phyloP scores from a whole-genome alignment of 163 green algal species.

The Botryococcus braunii region DNA sequence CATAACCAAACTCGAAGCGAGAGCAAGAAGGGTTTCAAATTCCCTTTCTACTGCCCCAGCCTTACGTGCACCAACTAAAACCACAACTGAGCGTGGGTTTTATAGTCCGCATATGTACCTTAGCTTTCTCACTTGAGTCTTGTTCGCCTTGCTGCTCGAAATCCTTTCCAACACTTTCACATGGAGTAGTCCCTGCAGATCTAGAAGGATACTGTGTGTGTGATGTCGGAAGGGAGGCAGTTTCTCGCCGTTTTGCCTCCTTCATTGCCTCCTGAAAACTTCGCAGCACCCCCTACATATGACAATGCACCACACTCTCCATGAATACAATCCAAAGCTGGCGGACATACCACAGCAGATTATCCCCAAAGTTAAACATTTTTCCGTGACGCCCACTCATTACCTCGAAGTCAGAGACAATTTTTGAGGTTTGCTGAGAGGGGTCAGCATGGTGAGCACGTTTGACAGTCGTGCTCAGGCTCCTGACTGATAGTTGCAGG shows the following conservation, averaged over 20 bases:
- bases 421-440: constrained; percentile 27
- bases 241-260: constrained; percentile 47
- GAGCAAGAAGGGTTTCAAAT: too few species aligned
- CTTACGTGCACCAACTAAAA: not conserved
- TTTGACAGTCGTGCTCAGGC: constrained; percentile 25
- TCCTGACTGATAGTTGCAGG: constrained; percentile 18
- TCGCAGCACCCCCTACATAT: constrained; percentile 28
- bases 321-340: not conserved
- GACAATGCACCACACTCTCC: not conserved
- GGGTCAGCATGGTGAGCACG: constrained; percentile 11
- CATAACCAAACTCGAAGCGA: too few species aligned
- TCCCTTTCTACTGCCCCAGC: too few species aligned
- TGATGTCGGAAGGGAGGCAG: constrained; percentile 40
- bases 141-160: constrained; percentile 1
- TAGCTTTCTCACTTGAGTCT: constrained; percentile 33
- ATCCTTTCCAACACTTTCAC: not conserved
- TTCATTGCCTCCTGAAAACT: constrained; percentile 58
- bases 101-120: constrained; percentile 29
- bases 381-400: not conserved
- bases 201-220: not conserved
- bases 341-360: not conserved
- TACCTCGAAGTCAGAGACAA: constrained; percentile 43
- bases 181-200: not conserved
- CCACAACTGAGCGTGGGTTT: not conserved
- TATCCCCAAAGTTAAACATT: not conserved